Conservation (phyloP, 2,329 filamentous ascomycete species). For the Exutisphaerella laricina region DNA sequence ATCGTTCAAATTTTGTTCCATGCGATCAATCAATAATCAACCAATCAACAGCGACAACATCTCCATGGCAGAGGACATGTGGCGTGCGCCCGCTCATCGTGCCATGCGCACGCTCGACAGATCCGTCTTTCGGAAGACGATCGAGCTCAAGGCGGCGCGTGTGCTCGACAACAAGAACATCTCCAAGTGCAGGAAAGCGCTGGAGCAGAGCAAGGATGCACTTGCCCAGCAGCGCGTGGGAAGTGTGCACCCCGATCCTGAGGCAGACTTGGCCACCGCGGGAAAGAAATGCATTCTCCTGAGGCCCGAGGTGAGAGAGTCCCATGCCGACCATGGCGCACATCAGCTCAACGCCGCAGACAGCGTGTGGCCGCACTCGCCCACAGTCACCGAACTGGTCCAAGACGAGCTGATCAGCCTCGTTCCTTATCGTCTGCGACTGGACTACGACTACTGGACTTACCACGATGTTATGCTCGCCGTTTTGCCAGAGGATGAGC, state of each 20-base stretch:
- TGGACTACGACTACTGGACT: conserved; percentile 82
- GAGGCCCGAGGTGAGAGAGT: conserved; percentile 36
- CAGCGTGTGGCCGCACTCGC: conserved; percentile 64
- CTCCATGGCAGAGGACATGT: conserved; percentile 46
- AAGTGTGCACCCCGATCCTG: conserved; percentile 59
- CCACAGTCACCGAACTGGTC: conserved; percentile 62
- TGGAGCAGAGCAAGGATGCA: conserved; percentile 62
- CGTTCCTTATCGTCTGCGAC: conserved; percentile 66
- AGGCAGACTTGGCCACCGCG: conserved; percentile 44
- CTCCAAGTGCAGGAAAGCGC: conserved; percentile 59
- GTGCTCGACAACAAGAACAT: conserved; percentile 72
- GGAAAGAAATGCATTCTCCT: conserved; percentile 45
- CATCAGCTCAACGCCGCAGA: conserved; percentile 5
- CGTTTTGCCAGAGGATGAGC: conserved; percentile 71
- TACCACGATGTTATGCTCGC: conserved; percentile 79
- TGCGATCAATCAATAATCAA: no score
- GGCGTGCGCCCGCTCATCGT: conserved; percentile 75
- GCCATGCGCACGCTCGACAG: conserved; percentile 76
- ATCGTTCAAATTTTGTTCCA: no score
- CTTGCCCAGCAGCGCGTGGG: conserved; percentile 59
- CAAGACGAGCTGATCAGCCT: conserved; percentile 63
- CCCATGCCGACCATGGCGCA: not conserved
- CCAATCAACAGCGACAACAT: no score
- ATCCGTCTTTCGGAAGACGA: conserved; percentile 69
- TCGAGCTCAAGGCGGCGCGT: conserved; percentile 72